Base-by-base conservation (phyloP, 306 rosid genomes). In the Prinsepia uniflora region DNA sequence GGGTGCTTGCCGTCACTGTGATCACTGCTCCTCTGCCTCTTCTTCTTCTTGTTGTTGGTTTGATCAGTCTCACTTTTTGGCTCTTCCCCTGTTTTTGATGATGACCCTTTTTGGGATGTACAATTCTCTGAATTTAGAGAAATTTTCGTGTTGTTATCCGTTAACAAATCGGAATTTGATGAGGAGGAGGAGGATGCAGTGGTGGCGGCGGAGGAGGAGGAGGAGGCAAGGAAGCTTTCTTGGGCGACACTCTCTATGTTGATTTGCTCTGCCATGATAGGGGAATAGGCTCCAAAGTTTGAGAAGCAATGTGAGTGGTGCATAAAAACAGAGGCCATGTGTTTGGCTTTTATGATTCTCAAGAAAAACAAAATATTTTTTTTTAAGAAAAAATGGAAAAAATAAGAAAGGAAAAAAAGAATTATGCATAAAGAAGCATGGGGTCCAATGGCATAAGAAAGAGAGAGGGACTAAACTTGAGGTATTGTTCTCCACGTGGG, bases 231-330 rank as follows among this genome's bases (percentile, higher is more conserved):
- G 63, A 81, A 67, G 76, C 74, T 84, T 62, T 72, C 74, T 13
- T 86, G 76, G 71, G 83, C 81, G 72, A 76, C 87, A 62, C 67
- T 83, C 83, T 85, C 92, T 72, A 85, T 75, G 75, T 84, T 83
- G 84, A 76, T 81, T 52, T 67, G 77, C 68, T 86, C 55, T 55
- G 59, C 81, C 82, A 81, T 81, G 67, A 75, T 46, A 40, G 66
- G 49, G 20, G 65, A 22, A 7, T 44, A 57, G 61, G 40, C 71
- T 80, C 68, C 55, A 79, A 80, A 22, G 79, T 54, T 70, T 68
- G 77, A 76, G 73, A 68, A 60, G 72, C 40, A 75, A 69, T 66
- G 78, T 47, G 85, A 82, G 83, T 65, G 79, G 68, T 76, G 74
- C 68, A 77, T 67, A 76, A 72, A 78, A 81, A 72, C 56, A 69